Conservation (phyloP, 2,329 filamentous ascomycete species). For the Colletotrichum endophyticum region DNA sequence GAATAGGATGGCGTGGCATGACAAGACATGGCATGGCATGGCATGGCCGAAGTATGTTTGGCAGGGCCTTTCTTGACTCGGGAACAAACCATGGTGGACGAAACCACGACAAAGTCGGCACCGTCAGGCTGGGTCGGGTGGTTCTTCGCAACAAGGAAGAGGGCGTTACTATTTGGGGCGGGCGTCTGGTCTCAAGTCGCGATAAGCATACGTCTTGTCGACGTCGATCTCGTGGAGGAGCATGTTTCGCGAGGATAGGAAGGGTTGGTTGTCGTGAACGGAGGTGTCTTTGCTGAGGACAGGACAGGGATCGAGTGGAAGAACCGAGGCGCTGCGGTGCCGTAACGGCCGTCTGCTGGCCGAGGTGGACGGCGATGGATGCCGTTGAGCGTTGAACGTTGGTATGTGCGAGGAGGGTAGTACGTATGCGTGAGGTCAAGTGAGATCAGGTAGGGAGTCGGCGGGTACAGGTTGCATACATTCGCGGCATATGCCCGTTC, state of each 20-base stretch:
- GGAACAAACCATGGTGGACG: background rate
- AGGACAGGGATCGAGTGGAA: background rate
- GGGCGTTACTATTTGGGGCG: constrained; percentile 16
- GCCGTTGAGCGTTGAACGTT: background rate
- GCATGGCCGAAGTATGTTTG: background rate
- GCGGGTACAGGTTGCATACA: constrained; percentile 3
- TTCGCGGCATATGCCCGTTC: constrained; percentile 10
- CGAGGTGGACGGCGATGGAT: background rate
- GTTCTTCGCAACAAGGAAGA: constrained; percentile 10
- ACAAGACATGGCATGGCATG: background rate
- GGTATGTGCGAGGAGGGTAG: background rate
- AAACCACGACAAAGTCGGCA: constrained; percentile 6
- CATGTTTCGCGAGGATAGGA: background rate
- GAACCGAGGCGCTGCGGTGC: background rate
- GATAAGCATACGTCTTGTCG: constrained; percentile 18
- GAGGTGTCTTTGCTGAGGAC: background rate
- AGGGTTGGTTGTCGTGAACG: background rate
- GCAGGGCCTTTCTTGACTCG: constrained; percentile 10
- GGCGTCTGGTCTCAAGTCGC: constrained; percentile 11
- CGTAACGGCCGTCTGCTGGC: background rate
- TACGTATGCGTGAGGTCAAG: background rate
- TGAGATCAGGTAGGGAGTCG: background rate
- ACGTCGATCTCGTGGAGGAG: constrained; percentile 5
- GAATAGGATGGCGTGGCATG: background rate
- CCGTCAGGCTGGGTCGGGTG: constrained; percentile 11